A percentile compares a stretch with the other conserved stretches of the same genome.
These are phyloP conservation scores for Penicillium macrosclerotiorum DNA, from an alignment of 495 filamentous ascomycete species.

Conservation along the genomic window DNA sequence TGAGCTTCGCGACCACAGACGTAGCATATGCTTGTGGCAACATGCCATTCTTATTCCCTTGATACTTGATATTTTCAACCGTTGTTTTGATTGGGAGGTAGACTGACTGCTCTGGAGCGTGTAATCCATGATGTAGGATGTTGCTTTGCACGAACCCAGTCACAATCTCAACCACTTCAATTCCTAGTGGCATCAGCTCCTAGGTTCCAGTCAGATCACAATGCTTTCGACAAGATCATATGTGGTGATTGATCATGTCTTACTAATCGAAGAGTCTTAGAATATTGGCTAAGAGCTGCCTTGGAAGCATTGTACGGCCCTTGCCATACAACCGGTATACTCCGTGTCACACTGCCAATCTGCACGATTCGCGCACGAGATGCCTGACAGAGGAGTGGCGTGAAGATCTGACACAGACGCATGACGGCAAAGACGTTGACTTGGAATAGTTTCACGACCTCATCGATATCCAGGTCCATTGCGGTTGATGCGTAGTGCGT, in stretches of 20 bases:
- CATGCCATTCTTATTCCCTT: background rate
- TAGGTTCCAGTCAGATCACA: background rate
- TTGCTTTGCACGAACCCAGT: conserved; percentile 14
- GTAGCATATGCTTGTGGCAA: background rate
- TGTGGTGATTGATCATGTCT: too few species aligned
- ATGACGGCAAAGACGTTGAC: conserved; percentile 41
- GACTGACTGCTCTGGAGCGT: conserved; percentile 6
- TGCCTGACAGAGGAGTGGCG: conserved; percentile 34
- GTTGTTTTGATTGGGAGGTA: conserved; percentile 14
- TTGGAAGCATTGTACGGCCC: conserved; percentile 25
- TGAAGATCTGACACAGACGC: conserved; percentile 35
- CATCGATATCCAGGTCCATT: conserved; percentile 29
- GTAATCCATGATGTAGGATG: conserved; percentile 11
- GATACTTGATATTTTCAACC: conserved; percentile 1
- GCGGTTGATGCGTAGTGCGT: conserved; percentile 26
- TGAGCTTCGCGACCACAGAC: background rate
- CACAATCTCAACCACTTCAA: conserved; percentile 11
- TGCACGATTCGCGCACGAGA: conserved; percentile 25
- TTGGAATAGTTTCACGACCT: conserved; percentile 36
- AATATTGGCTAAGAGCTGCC: conserved; percentile 21
- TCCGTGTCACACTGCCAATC: conserved; percentile 22
- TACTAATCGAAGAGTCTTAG: conserved; percentile 24
- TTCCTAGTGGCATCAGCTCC: conserved; percentile 5
- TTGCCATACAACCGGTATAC: conserved; percentile 19
- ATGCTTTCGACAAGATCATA: too few species aligned